Evolutionary conservation across 1,284 basidiomycete genomes (phyloP).

Genomic region (Cryptococcus jaspeensis): DNA sequence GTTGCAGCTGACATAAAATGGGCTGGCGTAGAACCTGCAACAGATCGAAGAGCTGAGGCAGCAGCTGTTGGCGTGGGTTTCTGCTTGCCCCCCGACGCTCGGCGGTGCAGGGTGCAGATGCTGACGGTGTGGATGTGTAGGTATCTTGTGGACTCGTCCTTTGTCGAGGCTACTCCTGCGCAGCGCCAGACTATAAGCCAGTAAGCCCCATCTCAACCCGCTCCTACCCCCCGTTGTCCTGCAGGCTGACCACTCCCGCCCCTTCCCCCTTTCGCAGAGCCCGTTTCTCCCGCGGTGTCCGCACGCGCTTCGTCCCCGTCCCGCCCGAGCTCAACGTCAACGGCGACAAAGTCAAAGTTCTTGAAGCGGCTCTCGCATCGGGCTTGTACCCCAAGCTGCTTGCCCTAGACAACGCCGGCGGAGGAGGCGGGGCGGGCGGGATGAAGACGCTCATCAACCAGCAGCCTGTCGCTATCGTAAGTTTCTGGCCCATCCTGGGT

Average conservation of each 20-base stretch:
- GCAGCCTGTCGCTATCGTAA: conserved; percentile 59
- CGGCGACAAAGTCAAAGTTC: conserved; percentile 60
- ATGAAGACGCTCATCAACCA: conserved; percentile 87
- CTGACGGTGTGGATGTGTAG: conserved; percentile 21
- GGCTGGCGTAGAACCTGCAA: conserved; percentile 68
- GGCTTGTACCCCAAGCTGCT: conserved; percentile 93
- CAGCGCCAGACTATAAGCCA: conserved; percentile 71
- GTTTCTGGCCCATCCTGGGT: conserved; percentile 16
- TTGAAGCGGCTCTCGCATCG: conserved; percentile 80
- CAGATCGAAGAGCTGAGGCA: conserved; percentile 97
- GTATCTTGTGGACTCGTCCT: conserved; percentile 78
- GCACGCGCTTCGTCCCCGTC: conserved; percentile 71
- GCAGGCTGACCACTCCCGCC: background rate
- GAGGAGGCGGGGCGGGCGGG: too few species aligned
- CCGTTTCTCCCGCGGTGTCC: conserved; percentile 67
- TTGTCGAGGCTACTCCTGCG: conserved; percentile 68
- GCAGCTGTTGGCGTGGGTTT: conserved; percentile 76
- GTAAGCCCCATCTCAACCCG: conserved; percentile 52
- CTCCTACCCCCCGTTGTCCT: background rate
- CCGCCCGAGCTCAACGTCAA: conserved; percentile 73
- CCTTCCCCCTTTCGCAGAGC: conserved; percentile 55
- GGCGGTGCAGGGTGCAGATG: background rate
- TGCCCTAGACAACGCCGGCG: conserved; percentile 60
- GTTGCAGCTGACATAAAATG: background rate
- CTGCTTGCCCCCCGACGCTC: background rate